These are phyloP conservation scores for Xylariaceae sp. DNA, from an alignment of 2,329 filamentous ascomycete species.

Conservation along the genomic window DNA sequence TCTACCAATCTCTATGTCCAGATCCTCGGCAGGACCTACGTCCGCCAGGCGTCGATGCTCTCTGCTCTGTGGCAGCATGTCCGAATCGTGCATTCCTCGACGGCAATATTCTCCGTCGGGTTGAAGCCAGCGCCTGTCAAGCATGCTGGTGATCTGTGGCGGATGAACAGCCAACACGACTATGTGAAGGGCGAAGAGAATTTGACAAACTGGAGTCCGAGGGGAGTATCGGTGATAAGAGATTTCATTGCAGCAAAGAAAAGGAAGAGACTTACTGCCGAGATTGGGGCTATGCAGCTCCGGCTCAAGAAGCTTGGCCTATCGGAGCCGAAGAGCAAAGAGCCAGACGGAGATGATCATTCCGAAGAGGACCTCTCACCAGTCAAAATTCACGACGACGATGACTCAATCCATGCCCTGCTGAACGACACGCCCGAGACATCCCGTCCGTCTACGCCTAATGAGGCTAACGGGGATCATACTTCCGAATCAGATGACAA, in stretches of 20 bases:
- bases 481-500: slow-evolving; percentile 18
- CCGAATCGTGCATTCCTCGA: slow-evolving; percentile 80
- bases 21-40: slow-evolving; percentile 75
- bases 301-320: slow-evolving; percentile 55
- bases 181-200: slow-evolving; percentile 95
- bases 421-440: slow-evolving; percentile 52
- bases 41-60: slow-evolving; percentile 82
- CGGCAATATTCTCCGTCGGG: slow-evolving; percentile 78
- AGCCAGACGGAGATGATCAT: slow-evolving; percentile 32
- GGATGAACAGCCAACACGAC: slow-evolving; percentile 89
- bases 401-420: slow-evolving; percentile 52
- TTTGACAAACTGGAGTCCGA: slow-evolving; percentile 76
- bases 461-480: slow-evolving; percentile 20
- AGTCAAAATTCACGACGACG: slow-evolving; percentile 33
- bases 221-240: slow-evolving; percentile 83
- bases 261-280: slow-evolving; percentile 66
- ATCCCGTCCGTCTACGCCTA: slow-evolving; percentile 37
- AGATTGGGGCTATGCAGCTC: slow-evolving; percentile 71
- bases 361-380: slow-evolving; percentile 33
- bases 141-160: slow-evolving; percentile 87
- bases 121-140: slow-evolving; percentile 88
- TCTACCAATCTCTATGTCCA: slow-evolving; percentile 75
- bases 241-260: slow-evolving; percentile 76
- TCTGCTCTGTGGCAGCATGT: slow-evolving; percentile 80
- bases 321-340: slow-evolving; percentile 36